Conservation (phyloP, 2,329 filamentous ascomycete species). For the Cadophora gregata region DNA sequence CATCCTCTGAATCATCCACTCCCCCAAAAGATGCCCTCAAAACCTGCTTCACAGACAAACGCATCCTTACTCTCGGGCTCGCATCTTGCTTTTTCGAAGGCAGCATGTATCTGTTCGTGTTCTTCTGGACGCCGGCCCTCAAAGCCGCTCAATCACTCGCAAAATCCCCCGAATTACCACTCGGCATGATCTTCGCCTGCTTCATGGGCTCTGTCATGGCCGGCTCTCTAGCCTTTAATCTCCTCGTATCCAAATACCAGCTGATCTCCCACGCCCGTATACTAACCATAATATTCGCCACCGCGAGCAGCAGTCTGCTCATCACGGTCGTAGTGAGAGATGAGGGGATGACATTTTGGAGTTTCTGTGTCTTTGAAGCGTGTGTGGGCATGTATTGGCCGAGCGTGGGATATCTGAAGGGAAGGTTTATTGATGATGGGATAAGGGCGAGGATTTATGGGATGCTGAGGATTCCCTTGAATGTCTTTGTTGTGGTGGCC, state of each 20-base stretch:
- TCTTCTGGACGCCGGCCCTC: slow-evolving; percentile 66
- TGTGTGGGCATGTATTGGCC: slow-evolving; percentile 65
- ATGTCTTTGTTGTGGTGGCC: slow-evolving; percentile 60
- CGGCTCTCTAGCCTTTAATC: slow-evolving; percentile 60
- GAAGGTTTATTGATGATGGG: slow-evolving; percentile 58
- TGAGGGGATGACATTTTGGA: slow-evolving; percentile 57
- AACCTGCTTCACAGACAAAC: slow-evolving; percentile 48
- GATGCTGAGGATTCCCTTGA: slow-evolving; percentile 62
- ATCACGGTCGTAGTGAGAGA: slow-evolving; percentile 50
- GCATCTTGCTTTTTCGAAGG: slow-evolving; percentile 65
- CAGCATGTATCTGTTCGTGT: slow-evolving; percentile 67
- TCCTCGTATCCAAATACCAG: slow-evolving; percentile 38
- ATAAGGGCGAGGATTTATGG: slow-evolving; percentile 61
- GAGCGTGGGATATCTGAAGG: slow-evolving; percentile 60
- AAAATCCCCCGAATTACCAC: slow-evolving; percentile 49
- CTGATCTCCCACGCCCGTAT: slow-evolving; percentile 43
- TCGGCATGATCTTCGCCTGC: slow-evolving; percentile 60
- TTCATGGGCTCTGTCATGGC: slow-evolving; percentile 66
- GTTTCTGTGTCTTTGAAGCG: slow-evolving; percentile 62
- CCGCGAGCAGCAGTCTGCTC: slow-evolving; percentile 48
- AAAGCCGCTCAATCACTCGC: slow-evolving; percentile 47
- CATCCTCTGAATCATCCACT: slow-evolving; percentile 19
- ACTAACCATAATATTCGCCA: slow-evolving; percentile 49
- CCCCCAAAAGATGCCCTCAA: slow-evolving; percentile 35
- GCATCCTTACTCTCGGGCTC: slow-evolving; percentile 57